These are phyloP conservation scores for Pyrenula massariospora DNA, from an alignment of 495 filamentous ascomycete genomes.

Conservation along the genomic window DNA sequence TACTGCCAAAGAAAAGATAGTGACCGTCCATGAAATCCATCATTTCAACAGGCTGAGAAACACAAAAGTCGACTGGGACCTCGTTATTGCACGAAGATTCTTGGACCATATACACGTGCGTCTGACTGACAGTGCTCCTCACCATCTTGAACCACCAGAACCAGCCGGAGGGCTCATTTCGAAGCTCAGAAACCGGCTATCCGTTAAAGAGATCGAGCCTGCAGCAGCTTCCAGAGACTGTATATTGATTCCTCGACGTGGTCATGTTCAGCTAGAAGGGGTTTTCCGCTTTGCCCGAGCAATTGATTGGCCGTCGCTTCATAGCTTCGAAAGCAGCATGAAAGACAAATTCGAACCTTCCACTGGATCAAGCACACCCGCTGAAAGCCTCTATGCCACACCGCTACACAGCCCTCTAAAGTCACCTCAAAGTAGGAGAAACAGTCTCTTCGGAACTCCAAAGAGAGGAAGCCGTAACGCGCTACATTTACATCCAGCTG, in stretches of 20 bases:
- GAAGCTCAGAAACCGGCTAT: slow-evolving; percentile 9
- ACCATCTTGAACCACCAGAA: not conserved
- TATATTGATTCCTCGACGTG: slow-evolving; percentile 23
- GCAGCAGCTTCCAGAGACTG: slow-evolving; percentile 25
- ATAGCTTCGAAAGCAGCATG: slow-evolving; percentile 14
- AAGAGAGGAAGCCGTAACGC: not conserved
- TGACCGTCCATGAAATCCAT: slow-evolving; percentile 47
- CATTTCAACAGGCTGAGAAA: slow-evolving; percentile 54
- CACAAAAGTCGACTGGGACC: slow-evolving; percentile 65
- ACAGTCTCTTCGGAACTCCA: not conserved
- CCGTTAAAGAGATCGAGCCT: slow-evolving; percentile 11
- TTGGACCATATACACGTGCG: slow-evolving; percentile 51
- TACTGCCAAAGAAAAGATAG: slow-evolving; percentile 30
- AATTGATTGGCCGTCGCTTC: slow-evolving; percentile 36
- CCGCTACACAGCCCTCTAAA: not conserved
- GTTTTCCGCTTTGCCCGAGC: slow-evolving; percentile 36
- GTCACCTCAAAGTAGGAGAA: not conserved
- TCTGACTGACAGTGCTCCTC: not conserved
- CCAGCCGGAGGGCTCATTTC: not conserved
- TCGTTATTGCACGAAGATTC: slow-evolving; percentile 63
- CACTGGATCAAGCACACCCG: not conserved
- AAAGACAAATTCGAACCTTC: not conserved
- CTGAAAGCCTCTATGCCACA: not conserved
- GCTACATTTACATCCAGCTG: slow-evolving; percentile 2
- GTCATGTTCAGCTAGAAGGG: slow-evolving; percentile 35